Conservation (phyloP, 208 protist species). For the Leishmania aethiopica region DNA sequence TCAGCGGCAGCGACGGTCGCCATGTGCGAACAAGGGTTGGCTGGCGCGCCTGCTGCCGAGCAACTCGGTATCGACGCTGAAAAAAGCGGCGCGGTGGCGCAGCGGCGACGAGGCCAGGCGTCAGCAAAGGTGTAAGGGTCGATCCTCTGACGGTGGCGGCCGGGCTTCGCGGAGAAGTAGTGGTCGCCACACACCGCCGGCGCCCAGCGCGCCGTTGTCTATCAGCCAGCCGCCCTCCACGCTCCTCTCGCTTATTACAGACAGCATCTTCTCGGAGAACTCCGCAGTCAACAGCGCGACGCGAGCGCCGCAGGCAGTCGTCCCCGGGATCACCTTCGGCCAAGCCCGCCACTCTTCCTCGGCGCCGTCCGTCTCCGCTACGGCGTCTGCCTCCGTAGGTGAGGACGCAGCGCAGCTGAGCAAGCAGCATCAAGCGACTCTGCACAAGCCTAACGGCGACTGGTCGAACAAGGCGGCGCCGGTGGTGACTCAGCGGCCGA, state of each 20-base stretch:
- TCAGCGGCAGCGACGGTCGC: neutral
- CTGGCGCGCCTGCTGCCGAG: neutral
- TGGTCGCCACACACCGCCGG: neutral
- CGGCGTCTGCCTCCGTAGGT: neutral
- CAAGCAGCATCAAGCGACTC: neutral
- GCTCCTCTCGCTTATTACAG: constrained; percentile 30
- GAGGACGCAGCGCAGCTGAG: neutral
- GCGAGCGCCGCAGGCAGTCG: neutral
- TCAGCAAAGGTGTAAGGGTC: neutral
- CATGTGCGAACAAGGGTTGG: neutral
- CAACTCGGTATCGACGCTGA: neutral
- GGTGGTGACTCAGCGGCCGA: too few species aligned
- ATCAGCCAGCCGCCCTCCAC: constrained; percentile 17
- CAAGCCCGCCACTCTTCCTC: neutral
- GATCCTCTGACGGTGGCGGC: neutral
- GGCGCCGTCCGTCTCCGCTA: neutral
- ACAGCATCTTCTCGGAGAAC: neutral
- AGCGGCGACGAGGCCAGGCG: neutral
- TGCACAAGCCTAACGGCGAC: neutral
- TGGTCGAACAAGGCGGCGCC: neutral
- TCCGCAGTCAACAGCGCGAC: neutral
- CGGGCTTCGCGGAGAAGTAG: neutral
- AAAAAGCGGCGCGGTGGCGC: neutral
- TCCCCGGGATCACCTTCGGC: neutral
- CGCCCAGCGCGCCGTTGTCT: neutral